phyloP scores from a whole-genome alignment of 805 yeast genomes.

The Suhomyces kilbournensis region DNA sequence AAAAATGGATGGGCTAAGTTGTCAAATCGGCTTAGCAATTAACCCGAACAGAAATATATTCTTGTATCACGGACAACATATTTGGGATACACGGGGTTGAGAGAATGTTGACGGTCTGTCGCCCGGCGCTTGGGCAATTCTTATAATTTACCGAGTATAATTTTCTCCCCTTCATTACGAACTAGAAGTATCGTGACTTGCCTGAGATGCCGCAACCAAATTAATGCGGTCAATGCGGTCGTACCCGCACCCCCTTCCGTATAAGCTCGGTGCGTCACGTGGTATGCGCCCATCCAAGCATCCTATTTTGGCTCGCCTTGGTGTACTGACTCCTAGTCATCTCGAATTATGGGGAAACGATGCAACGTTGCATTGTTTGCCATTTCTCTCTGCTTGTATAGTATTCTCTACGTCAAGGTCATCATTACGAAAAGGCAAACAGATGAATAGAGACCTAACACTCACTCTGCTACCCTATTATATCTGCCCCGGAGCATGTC shows the following conservation, averaged over 20 bases:
- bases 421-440: not conserved
- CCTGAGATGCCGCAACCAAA: not conserved
- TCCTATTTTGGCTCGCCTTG: not conserved
- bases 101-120: not conserved
- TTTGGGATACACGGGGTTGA: not conserved
- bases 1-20: not conserved
- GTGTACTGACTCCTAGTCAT: not conserved
- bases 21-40: not conserved
- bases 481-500: not conserved
- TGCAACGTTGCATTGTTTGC: conserved; percentile 5
- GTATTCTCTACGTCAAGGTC: not conserved
- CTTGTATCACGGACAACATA: not conserved
- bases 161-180: not conserved
- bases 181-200: not conserved
- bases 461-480: not conserved
- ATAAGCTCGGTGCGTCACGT: not conserved
- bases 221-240: not conserved
- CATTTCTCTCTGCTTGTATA: not conserved
- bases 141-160: not conserved
- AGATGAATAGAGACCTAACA: not conserved
- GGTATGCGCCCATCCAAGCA: not conserved
- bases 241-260: not conserved
- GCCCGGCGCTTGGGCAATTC: not conserved
- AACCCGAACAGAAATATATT: not conserved
- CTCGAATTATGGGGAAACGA: conserved; percentile 2